Conservation (phyloP, 2,329 filamentous ascomycete genomes). For the Talaromyces sp. region DNA sequence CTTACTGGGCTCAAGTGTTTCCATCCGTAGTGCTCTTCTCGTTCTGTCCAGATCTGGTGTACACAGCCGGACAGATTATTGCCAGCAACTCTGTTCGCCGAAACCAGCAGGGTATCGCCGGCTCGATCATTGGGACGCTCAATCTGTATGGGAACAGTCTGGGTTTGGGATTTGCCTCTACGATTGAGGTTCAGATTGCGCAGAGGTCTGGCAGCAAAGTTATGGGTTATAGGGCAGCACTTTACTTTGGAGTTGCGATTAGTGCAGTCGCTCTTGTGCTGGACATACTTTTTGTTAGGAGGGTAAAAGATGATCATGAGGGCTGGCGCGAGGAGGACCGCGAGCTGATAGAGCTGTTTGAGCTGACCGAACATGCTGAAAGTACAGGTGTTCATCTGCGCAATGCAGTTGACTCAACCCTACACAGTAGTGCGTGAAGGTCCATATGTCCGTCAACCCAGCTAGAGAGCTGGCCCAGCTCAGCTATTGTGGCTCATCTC, state of each 20-base stretch:
- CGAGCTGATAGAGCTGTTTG: conserved; percentile 9
- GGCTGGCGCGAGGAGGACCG: conserved; percentile 27
- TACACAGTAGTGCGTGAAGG: background rate
- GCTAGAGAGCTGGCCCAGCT: background rate
- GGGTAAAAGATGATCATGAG: conserved; percentile 33
- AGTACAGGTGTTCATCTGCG: conserved; percentile 12
- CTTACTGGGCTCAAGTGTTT: conserved; percentile 45
- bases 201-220: conserved; percentile 20
- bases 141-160: conserved; percentile 43
- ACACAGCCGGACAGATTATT: conserved; percentile 52
- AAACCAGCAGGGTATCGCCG: conserved; percentile 51
- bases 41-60: conserved; percentile 50
- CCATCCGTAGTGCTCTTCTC: conserved; percentile 34
- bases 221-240: conserved; percentile 30
- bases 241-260: conserved; percentile 32
- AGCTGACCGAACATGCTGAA: conserved; percentile 18
- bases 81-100: conserved; percentile 50
- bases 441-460: background rate
- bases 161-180: conserved; percentile 46
- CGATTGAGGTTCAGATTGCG: conserved; percentile 31
- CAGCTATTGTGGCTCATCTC: background rate
- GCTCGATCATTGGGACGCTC: conserved; percentile 48
- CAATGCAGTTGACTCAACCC: conserved; percentile 2
- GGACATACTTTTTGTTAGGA: conserved; percentile 29
- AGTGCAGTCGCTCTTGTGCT: conserved; percentile 28